Base-by-base conservation (phyloP, 805 yeast species). In the Myxozyma neglecta region DNA sequence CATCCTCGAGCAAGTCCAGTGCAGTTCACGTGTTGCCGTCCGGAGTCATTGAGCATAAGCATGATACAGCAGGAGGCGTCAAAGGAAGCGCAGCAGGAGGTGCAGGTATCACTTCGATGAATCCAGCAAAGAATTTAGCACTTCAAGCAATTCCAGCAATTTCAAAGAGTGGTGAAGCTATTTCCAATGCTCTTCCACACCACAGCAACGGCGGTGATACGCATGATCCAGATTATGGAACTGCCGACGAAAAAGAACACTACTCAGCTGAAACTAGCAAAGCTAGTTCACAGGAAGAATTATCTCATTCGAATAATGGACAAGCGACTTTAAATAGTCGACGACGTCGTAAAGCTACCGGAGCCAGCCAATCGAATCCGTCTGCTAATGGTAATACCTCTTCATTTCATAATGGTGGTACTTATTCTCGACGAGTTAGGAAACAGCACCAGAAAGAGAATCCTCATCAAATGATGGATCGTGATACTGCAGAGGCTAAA, bases 401-500 rank as follows among this genome's bases (percentile, higher is more conserved):
- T 10, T 10, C 52, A 32, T 43, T 20, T 24, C 36, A 35, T 29
- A 20, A 20, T 13, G 35, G 39, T 24, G 37, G 36, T n/a, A 10
- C 42, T 76, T 2, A 78, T 77, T 54, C 71, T 75, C 2, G 71
- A 75, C 1, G 69, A 79, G 61, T 74, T 76, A 54, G 76, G 72
- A 60, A 63, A 57, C 48, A 52, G 64, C 29, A 72, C 14, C 24
- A 13, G 11, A 40, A 29, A 73, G 6, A 78, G 79, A 18, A 56
- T 18, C 18, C 82, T 4, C 52, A 46, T 34, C 78, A 82, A 51
- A 82, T 88, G 1, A 84, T 81, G 66, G 96, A 88, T 63, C 81
- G 88, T 57, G 86, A 83, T 48, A 84, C 94, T 0, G 96, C 97
- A 0, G 91, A 86, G 66, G 79, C 85, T 61, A 77, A 91, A 40